Base-by-base conservation (phyloP, 1,139 yeast genomes). In the Chernovozyma sophiae-reginae region DNA sequence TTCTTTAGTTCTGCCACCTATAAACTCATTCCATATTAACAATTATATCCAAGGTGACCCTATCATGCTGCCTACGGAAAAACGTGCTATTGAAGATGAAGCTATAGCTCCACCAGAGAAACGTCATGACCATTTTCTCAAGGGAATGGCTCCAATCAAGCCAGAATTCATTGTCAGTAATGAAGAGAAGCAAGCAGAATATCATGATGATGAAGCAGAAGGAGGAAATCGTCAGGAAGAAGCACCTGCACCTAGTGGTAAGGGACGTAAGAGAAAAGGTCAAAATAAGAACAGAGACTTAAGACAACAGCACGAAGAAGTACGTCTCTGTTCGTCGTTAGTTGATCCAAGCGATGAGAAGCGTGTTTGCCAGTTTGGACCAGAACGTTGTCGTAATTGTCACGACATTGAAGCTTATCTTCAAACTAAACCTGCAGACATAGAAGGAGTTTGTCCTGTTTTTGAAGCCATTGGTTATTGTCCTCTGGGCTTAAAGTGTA, bases 201-300 rank as follows among this genome's bases (percentile, higher is more conserved):
- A 78, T 35, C 81, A 65, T 36, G 76, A 67, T 42, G 71, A 65
- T 35, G 74, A 62, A 34, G 77, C 74, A 8, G 77, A 68, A 42
- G 72, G 65, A 28, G 73, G 72, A 20, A 72, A 66, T 39, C 56
- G 70, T 40, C 43, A 44, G 14, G 56, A 52, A 13, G 59, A 65
- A 28, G 68, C 68, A 46, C 65, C 60, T 33, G 56, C 56, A 26
- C 47, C 38, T 35, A 47, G 47, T 18, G 53, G 53, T 15, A 55
- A 54, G 36, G 60, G 65, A 32, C 72, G 76, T 57, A 74, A 75
- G 60, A 58, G 63, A 41, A 69, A 90, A 36, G 98, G 98, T 1
- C 97, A 92, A 62, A 92, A 92, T 61, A 90, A 92, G 59, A 79
- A 79, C 46, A 72, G 98, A 50, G 92, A 86, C 47, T 70, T 89